A percentile compares a stretch with the other conserved stretches of the same genome.
These are phyloP conservation scores for Scedosporium dehoogii DNA, from an alignment of 2,329 filamentous ascomycete species.

Conservation along the genomic window DNA sequence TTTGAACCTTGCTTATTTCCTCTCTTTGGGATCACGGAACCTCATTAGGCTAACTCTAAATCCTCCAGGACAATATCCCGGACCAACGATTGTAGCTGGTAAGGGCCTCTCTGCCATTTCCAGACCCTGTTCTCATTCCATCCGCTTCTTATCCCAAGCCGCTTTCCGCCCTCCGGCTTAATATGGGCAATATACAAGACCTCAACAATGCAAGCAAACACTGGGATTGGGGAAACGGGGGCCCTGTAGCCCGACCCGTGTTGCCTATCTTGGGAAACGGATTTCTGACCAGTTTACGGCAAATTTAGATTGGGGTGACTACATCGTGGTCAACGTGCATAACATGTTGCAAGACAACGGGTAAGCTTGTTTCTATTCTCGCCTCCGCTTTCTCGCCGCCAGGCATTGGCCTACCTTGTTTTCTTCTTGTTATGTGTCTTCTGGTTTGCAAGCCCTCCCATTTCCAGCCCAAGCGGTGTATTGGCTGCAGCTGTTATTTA, in stretches of 20 bases:
- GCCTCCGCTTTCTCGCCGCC: neutral
- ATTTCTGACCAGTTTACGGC: neutral
- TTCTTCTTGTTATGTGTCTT: neutral
- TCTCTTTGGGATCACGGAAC: neutral
- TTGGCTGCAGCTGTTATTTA: neutral
- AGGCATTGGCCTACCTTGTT: neutral
- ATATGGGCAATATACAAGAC: neutral
- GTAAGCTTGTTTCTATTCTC: neutral
- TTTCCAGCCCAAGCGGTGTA: no score
- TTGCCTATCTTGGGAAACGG: neutral
- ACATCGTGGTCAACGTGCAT: slow-evolving; percentile 53
- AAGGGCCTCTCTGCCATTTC: slow-evolving; percentile 1
- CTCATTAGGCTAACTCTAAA: slow-evolving; percentile 1
- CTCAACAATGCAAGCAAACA: neutral
- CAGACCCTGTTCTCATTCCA: neutral
- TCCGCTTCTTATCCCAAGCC: neutral
- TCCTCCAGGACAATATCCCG: slow-evolving; percentile 23
- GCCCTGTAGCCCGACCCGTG: no score
- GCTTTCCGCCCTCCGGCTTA: neutral
- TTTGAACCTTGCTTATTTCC: neutral
- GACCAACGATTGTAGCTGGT: slow-evolving; percentile 36
- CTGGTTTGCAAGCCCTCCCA: neutral
- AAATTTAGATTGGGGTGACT: slow-evolving; percentile 41
- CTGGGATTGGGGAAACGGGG: no score
- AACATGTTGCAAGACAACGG: slow-evolving; percentile 32